phyloP scores from a whole-genome alignment of 1,284 basidiomycete genomes.

The Melampsora larici-populina region DNA sequence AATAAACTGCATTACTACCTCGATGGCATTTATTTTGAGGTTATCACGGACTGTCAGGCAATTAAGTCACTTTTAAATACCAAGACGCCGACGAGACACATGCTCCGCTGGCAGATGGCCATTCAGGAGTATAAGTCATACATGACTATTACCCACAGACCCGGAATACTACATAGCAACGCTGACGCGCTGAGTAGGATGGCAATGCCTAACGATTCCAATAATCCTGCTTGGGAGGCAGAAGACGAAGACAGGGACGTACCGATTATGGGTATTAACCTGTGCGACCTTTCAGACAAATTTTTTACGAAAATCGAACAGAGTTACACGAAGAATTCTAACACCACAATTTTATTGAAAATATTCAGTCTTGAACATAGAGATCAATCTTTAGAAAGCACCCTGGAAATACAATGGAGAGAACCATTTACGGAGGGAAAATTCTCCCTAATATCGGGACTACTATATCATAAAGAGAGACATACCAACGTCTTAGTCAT shows the following conservation, averaged over 20 bases:
- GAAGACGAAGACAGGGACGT: neutral
- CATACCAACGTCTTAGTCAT: neutral
- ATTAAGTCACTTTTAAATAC: too few species aligned
- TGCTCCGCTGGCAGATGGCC: too few species aligned
- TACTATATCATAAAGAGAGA: too few species aligned
- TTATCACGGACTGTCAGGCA: too few species aligned
- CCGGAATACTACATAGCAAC: neutral
- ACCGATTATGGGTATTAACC: too few species aligned
- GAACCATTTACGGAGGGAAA: neutral
- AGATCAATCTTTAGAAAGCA: neutral
- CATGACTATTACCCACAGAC: neutral
- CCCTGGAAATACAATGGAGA: neutral
- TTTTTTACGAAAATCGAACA: neutral
- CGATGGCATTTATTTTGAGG: too few species aligned
- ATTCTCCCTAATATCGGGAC: neutral
- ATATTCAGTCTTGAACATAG: neutral
- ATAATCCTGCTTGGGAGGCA: neutral
- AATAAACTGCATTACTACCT: too few species aligned
- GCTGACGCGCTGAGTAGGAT: too few species aligned
- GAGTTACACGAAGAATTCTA: neutral
- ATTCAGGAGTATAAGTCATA: neutral
- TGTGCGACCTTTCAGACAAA: neutral
- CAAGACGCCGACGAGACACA: too few species aligned
- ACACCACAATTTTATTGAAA: neutral
- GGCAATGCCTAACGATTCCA: neutral